Evolutionary conservation across 441 rosid species (phyloP), one percentile per base, ranked within the genome.

Genomic region (Hura crepitans): DNA sequence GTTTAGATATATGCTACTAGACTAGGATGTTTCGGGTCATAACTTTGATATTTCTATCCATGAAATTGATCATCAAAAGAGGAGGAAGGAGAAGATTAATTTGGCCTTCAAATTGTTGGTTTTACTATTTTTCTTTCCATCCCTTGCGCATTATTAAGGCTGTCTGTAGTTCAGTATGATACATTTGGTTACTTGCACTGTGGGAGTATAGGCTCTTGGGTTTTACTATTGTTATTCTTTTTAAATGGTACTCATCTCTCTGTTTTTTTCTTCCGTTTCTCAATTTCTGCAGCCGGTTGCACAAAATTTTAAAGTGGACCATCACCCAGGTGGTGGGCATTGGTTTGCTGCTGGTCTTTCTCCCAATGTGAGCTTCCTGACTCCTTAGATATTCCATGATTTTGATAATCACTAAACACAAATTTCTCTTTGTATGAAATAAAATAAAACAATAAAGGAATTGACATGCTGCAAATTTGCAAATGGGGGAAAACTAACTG

Each of bases 261-360:
- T 62, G 6, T 62, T 2, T 68, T 0, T 14, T 28, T 15, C 13
- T 39, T 4, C 4, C 7, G 15, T 22, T 49, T 53, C 27, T 43
- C 45, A 46, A 51, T 37, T n/a, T 37, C 49, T 62, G 45, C 28
- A 74, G 77, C 77, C 77, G 20, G 77, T 74, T 31, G 55, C 53
- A 13, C 77, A 69, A 54, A 74, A 68, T 74, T 39, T 89, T 72
- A 96, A 87, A 84, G 97, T 96, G 81, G 96, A 89, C 66, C 99
- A 96, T 90, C 97, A 93, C 76, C 98, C 97, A 55, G 99, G 97
- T 69, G 97, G 97, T 65, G 99, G 99, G 82, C 99, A 96, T 81
- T 96, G 99, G 99, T 91, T 93, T 83, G 97, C 99, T 74, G 98
- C 99, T 80, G 99, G 99, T 72, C 96, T 96, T 77, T 96, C 99